phyloP scores from a whole-genome alignment of 2,329 filamentous ascomycete genomes.

The Pseudocercospora ulei region DNA sequence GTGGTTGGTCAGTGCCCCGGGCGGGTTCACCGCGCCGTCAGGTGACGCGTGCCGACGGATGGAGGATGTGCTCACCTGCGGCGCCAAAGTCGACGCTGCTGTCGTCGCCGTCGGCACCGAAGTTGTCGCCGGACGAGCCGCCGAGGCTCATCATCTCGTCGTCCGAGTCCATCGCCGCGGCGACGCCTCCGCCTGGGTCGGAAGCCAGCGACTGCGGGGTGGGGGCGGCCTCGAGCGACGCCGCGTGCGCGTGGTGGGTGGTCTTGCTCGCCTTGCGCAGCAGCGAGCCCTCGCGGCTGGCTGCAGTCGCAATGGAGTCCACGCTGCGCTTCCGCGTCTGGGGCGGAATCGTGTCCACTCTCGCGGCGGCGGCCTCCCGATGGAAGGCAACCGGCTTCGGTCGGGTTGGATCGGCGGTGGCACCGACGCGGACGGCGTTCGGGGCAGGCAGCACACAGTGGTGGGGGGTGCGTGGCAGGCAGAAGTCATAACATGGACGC shows the following conservation, averaged over 20 bases:
- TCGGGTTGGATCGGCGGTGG: slow-evolving; percentile 5
- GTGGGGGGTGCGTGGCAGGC: background rate
- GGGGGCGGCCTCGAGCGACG: slow-evolving; percentile 34
- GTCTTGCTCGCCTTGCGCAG: slow-evolving; percentile 33
- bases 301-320: slow-evolving; percentile 23
- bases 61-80: slow-evolving; percentile 37
- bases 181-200: slow-evolving; percentile 23
- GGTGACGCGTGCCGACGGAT: too few relatives aligned
- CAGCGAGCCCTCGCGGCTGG: slow-evolving; percentile 23
- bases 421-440: slow-evolving; percentile 17
- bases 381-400: slow-evolving; percentile 18
- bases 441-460: too few relatives aligned
- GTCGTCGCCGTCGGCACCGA: slow-evolving; percentile 54
- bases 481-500: slow-evolving; percentile 2
- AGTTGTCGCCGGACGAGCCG: slow-evolving; percentile 58
- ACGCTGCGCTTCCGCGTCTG: slow-evolving; percentile 34
- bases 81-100: slow-evolving; percentile 52
- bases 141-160: slow-evolving; percentile 82
- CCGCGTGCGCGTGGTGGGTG: slow-evolving; percentile 29
- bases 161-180: slow-evolving; percentile 74
- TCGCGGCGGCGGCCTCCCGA: slow-evolving; percentile 22
- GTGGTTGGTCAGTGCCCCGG: slow-evolving; percentile 13
- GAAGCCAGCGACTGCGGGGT: slow-evolving; percentile 45
- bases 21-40: background rate
- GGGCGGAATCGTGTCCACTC: slow-evolving; percentile 28